Evolutionary conservation across 2,329 filamentous ascomycete genomes (phyloP), one percentile per base, ranked within the genome.

Genomic region (Penicillium occitanis): DNA sequence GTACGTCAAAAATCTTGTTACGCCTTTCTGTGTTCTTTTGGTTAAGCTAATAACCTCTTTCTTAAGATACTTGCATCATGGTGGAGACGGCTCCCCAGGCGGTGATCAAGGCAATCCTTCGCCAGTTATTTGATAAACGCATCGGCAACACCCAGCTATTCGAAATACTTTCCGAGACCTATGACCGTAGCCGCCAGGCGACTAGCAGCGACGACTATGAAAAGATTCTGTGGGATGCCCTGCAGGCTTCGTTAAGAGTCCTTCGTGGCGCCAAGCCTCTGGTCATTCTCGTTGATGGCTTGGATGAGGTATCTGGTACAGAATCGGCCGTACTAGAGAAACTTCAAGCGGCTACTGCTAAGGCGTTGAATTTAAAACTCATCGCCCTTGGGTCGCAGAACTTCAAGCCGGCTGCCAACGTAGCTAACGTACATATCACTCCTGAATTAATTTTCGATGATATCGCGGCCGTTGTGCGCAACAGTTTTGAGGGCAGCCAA

Each of bases 61-160:
- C 40, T 42, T 11, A 8, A 44, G 75, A 77, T 61, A 71, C 70
- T 42, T 69, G 75, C 44, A 70, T 78, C 7, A 72, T 74, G 0
- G 73, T 72, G 2, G 72, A 76, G 53, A 72, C 75, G 2, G 72
- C 72, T 0, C 69, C 74, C 1, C 69, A 71, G 10, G 74, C 76
- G 4, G 71, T 78, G 61, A 74, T 70, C 13, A 79, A 79, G 64
- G 65, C 72, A 1, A 74, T 80, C 19, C 72, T 80, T 13, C 70
- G 64, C 53, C 78, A 80, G 63, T 71, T 80, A 0, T 76, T 80
- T 46, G 72, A 74, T 25, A 76, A 75, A 65, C 73, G 77, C 30
- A 79, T 79, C 61, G 78, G 78, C 2, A 79, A 80, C 61, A 69
- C 78, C n/a, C 70, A 73, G 17, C 71, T 80, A 3, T 73, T 77